A percentile compares a stretch with the other conserved stretches of the same genome.
Evolutionary conservation across 2,329 filamentous ascomycete genomes (phyloP).

Genomic region (Leptographium procerum): DNA sequence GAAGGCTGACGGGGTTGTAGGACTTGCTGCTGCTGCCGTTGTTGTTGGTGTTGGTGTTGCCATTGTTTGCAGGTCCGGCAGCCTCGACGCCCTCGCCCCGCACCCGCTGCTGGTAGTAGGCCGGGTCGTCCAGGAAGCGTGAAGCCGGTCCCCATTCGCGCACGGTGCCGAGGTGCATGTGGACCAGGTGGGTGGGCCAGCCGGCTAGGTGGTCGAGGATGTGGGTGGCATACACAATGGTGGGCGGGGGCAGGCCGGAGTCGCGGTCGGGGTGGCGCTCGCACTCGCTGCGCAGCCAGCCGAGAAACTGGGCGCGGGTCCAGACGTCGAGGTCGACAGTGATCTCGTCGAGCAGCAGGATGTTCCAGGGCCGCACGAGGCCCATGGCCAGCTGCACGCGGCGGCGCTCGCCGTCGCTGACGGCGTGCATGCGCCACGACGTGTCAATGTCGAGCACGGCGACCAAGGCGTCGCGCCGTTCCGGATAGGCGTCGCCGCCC

Average conservation of each 20-base stretch:
- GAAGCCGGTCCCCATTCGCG: constrained; percentile 75
- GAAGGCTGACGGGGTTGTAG: background rate
- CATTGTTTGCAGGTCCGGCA: constrained; percentile 25
- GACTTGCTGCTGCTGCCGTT: background rate
- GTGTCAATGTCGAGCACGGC: constrained; percentile 84
- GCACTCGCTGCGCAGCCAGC: constrained; percentile 79
- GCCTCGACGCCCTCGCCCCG: background rate
- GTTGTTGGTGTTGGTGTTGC: constrained; percentile 11
- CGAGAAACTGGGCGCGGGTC: constrained; percentile 71
- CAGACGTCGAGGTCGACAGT: constrained; percentile 92
- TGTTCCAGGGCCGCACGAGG: constrained; percentile 77
- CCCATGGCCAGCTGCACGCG: constrained; percentile 96
- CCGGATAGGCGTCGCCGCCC: constrained; percentile 73
- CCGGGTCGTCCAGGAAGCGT: constrained; percentile 41
- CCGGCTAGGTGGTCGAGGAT: constrained; percentile 89
- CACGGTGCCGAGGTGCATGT: constrained; percentile 83
- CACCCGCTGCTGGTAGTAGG: constrained; percentile 9
- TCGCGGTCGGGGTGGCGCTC: constrained; percentile 50
- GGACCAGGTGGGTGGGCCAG: constrained; percentile 92
- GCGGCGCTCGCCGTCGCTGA: constrained; percentile 82
- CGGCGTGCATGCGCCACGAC: constrained; percentile 89
- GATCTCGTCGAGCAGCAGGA: constrained; percentile 88
- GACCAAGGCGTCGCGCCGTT: constrained; percentile 76
- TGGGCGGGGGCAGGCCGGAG: constrained; percentile 31
- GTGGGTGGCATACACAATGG: constrained; percentile 94